A percentile compares a stretch with the other conserved stretches of the same genome.
These are phyloP conservation scores for Barnettozyma pratensis DNA, from an alignment of 805 yeast genomes.

Conservation along the genomic window DNA sequence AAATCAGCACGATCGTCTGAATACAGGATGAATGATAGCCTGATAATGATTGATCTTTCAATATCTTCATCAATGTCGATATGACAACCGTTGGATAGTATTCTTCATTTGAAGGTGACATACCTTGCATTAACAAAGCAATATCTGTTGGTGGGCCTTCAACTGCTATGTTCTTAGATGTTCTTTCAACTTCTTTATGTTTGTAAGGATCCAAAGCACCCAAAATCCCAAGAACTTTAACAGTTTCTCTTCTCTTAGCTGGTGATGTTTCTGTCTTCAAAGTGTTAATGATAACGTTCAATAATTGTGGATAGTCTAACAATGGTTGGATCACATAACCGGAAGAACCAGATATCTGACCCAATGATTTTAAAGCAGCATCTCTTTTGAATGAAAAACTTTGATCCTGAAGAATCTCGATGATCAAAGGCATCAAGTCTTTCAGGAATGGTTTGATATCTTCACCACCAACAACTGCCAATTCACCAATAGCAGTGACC, in stretches of 20 bases:
- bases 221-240: constrained; percentile 80
- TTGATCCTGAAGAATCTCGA: constrained; percentile 89
- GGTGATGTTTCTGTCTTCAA: constrained; percentile 76
- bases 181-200: constrained; percentile 84
- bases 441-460: constrained; percentile 68
- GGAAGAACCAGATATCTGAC: constrained; percentile 83
- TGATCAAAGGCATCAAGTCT: constrained; percentile 78
- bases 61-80: constrained; percentile 72
- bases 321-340: constrained; percentile 95
- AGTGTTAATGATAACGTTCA: constrained; percentile 77
- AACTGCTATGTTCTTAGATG: constrained; percentile 43
- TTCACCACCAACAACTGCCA: constrained; percentile 85
- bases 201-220: constrained; percentile 98
- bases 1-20: constrained; percentile 90
- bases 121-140: constrained; percentile 85
- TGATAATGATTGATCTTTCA: constrained; percentile 79
- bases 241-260: constrained; percentile 78
- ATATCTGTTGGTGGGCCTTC: constrained; percentile 91
- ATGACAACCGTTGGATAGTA: constrained; percentile 95
- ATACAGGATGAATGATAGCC: constrained; percentile 87
- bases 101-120: constrained; percentile 89
- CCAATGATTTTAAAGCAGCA: constrained; percentile 82
- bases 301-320: constrained; percentile 82
- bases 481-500: constrained; percentile 81
- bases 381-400: constrained; percentile 83